Evolutionary conservation across 2,329 filamentous ascomycete species (phyloP).

Genomic region (Monosporascus sp.): DNA sequence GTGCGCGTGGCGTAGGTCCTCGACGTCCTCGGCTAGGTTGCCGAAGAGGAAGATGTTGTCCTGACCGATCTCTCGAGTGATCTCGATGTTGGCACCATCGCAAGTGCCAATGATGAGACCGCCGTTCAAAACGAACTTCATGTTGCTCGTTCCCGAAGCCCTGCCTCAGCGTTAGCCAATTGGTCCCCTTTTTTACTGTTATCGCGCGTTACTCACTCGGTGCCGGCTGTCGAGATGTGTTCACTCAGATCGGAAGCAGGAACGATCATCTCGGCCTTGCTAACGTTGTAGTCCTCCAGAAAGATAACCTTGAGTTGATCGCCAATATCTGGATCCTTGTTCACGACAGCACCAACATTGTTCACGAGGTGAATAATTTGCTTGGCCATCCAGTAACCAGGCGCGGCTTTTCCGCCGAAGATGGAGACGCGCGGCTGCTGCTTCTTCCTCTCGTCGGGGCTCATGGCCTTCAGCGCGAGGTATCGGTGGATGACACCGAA

Average conservation of each 20-base stretch:
- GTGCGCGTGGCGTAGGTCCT: constrained; percentile 88
- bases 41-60: constrained; percentile 99
- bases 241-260: constrained; percentile 96
- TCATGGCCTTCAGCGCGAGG: constrained; percentile 80
- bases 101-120: constrained; percentile 97
- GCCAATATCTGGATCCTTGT: constrained; percentile 86
- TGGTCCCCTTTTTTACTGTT: not conserved
- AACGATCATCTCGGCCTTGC: constrained; percentile 95
- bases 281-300: constrained; percentile 97
- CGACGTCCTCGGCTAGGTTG: constrained; percentile 91
- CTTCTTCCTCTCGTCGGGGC: constrained; percentile 79
- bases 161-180: constrained; percentile 24
- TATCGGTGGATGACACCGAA: constrained; percentile 97
- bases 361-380: constrained; percentile 97
- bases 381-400: constrained; percentile 99
- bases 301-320: constrained; percentile 97
- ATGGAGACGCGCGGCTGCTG: constrained; percentile 84
- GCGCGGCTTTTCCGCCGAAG: constrained; percentile 95
- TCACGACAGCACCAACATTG: constrained; percentile 82
- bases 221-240: constrained; percentile 97
- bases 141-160: constrained; percentile 86
- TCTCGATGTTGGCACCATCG: constrained; percentile 97
- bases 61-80: constrained; percentile 93
- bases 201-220: constrained; percentile 54
- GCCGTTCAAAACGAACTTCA: constrained; percentile 99